Conservation (phyloP, 1,284 basidiomycete species). For the Cutaneotrichosporon dermatis region DNA sequence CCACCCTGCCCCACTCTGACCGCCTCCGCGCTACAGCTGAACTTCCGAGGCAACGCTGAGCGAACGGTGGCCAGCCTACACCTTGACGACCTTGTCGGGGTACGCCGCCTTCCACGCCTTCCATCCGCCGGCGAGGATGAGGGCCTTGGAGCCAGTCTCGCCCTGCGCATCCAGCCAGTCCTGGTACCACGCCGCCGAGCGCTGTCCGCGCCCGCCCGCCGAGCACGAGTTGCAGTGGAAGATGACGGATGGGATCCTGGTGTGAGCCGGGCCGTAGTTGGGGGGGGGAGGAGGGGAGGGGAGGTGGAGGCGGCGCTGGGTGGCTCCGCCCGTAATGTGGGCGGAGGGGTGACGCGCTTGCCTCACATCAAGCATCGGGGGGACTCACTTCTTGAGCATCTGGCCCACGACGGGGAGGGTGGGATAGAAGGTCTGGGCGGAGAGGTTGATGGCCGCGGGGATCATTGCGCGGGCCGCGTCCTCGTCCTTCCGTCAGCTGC, state of each 20-base stretch:
- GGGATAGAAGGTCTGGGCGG: conserved; percentile 36
- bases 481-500: conserved; percentile 16
- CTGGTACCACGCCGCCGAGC: conserved; percentile 43
- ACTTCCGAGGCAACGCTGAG: too few relatives aligned
- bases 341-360: too few relatives aligned
- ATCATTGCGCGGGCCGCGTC: conserved; percentile 18
- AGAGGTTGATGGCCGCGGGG: conserved; percentile 35
- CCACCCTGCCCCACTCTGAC: too few relatives aligned
- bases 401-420: conserved; percentile 21
- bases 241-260: conserved; percentile 29
- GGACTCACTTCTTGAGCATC: conserved; percentile 21
- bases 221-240: conserved; percentile 40
- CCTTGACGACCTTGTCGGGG: conserved; percentile 15
- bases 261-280: neutral
- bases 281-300: too few relatives aligned
- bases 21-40: neutral
- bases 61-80: neutral
- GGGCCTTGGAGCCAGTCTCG: conserved; percentile 14
- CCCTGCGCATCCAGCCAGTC: conserved; percentile 29
- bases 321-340: neutral
- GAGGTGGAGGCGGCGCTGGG: too few relatives aligned
- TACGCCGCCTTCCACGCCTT: conserved; percentile 23
- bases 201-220: conserved; percentile 36
- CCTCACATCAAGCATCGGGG: neutral
- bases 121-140: conserved; percentile 39